Percentiles rank a stretch among this genome's conserved stretches.
These are phyloP conservation scores for Pouteria campechiana DNA, from an alignment of 179 eudicot species.

Conservation along the genomic window DNA sequence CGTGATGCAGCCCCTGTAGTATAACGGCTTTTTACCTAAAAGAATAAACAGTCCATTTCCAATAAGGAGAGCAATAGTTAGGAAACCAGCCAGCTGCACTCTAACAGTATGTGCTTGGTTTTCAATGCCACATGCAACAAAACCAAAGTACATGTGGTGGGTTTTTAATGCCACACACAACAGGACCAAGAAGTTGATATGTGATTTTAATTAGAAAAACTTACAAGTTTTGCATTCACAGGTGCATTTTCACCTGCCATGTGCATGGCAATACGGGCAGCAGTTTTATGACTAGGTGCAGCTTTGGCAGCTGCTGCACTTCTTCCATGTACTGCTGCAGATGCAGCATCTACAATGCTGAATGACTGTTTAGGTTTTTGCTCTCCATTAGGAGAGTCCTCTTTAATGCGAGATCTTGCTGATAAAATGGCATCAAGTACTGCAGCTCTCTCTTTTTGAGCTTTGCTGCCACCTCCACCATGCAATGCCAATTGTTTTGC, in stretches of 20 bases:
- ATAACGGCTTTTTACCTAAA: conserved; percentile 84
- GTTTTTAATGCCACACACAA: no score
- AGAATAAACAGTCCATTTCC: no score
- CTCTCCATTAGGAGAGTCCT: conserved; percentile 48
- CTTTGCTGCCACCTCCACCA: conserved; percentile 98
- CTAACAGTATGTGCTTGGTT: no score
- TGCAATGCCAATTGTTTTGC: conserved; percentile 73
- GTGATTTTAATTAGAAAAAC: conserved; percentile 16
- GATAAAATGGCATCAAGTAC: conserved; percentile 70
- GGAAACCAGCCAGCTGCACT: no score
- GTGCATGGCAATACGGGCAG: conserved; percentile 96
- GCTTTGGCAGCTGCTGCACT: conserved; percentile 95
- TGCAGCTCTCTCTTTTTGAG: conserved; percentile 84
- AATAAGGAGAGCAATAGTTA: conserved; percentile 2
- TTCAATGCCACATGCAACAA: no score
- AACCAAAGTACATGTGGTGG: no score
- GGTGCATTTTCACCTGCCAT: conserved; percentile 96
- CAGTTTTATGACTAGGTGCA: conserved; percentile 74
- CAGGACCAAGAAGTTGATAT: no score
- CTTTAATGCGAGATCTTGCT: conserved; percentile 82
- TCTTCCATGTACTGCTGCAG: conserved; percentile 98
- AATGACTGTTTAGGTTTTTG: conserved; percentile 31
- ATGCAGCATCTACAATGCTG: conserved; percentile 97
- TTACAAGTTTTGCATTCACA: conserved; percentile 85
- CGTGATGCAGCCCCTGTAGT: conserved; percentile 97